Evolutionary conservation across 2,329 filamentous ascomycete genomes (phyloP).

Genomic region (Penicillium sp.): DNA sequence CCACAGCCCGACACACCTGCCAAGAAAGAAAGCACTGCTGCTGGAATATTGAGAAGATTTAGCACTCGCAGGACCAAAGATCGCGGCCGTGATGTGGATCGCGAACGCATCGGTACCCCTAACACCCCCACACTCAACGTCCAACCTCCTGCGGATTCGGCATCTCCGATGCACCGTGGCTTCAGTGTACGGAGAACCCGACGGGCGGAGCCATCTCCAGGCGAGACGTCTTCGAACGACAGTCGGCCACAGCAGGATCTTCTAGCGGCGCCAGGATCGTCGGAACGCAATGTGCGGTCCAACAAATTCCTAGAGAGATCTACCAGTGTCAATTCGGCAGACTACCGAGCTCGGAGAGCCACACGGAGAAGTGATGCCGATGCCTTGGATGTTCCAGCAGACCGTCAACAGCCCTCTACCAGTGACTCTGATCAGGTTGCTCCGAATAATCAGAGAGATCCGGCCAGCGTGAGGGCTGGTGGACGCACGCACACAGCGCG

Average conservation of each 20-base stretch:
- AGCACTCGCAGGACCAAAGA: slow-evolving; percentile 77
- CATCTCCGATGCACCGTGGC: slow-evolving; percentile 71
- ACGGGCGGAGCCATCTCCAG: slow-evolving; percentile 52
- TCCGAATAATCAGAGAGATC: slow-evolving; percentile 44
- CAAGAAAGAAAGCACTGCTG: slow-evolving; percentile 85
- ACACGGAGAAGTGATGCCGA: slow-evolving; percentile 55
- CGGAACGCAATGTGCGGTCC: slow-evolving; percentile 57
- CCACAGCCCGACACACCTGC: slow-evolving; percentile 59
- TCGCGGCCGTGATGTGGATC: slow-evolving; percentile 43
- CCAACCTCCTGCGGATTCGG: slow-evolving; percentile 69
- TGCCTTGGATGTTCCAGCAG: slow-evolving; percentile 47
- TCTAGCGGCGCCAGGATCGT: slow-evolving; percentile 67
- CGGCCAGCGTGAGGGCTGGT: slow-evolving; percentile 46
- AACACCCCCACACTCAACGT: slow-evolving; percentile 75
- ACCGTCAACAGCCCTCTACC: slow-evolving; percentile 67
- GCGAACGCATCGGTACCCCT: slow-evolving; percentile 56
- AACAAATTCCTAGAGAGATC: slow-evolving; percentile 76
- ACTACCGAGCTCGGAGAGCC: slow-evolving; percentile 65
- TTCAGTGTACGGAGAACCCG: slow-evolving; percentile 73
- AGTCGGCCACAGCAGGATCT: slow-evolving; percentile 72
- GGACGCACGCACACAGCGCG: slow-evolving; percentile 64
- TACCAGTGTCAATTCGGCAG: slow-evolving; percentile 86
- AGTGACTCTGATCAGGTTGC: slow-evolving; percentile 77
- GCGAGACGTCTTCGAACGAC: slow-evolving; percentile 56
- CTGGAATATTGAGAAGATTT: slow-evolving; percentile 79